These are phyloP conservation scores for Rhododendron henanense DNA, from an alignment of 148 eudicot species.

Conservation along the genomic window DNA sequence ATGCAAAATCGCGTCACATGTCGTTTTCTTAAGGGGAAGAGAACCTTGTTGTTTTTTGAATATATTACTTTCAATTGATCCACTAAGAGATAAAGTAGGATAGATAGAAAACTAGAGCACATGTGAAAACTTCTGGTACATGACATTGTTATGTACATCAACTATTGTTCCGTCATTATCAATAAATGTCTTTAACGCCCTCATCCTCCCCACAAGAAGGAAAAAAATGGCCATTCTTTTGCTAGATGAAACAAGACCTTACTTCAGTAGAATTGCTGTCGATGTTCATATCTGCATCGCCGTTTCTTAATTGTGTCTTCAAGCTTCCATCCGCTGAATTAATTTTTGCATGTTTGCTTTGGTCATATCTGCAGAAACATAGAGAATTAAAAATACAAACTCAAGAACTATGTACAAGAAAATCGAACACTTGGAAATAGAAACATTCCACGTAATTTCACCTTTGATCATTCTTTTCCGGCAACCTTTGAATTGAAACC, in stretches of 20 bases:
- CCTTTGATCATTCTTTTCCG: conserved; percentile 65
- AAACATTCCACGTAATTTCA: conserved; percentile 13
- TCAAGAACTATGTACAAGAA: background rate
- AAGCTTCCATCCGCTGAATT: conserved; percentile 41
- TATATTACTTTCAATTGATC: background rate
- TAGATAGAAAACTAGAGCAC: background rate
- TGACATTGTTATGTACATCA: background rate
- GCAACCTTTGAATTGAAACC: conserved; percentile 72
- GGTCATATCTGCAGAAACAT: conserved; percentile 46
- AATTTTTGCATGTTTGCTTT: conserved; percentile 26
- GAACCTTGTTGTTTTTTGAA: conserved; percentile 12
- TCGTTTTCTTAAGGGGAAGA: conserved; percentile 65
- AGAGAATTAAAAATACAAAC: background rate
- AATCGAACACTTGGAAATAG: background rate
- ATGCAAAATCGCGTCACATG: conserved; percentile 53
- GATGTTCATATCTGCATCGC: conserved; percentile 44
- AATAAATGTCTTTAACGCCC: background rate
- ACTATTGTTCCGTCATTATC: background rate
- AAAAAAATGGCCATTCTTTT: background rate
- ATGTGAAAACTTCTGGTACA: background rate
- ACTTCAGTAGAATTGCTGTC: conserved; percentile 50
- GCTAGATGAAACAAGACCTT: conserved; percentile 28
- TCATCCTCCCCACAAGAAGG: background rate
- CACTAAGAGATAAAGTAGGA: background rate
- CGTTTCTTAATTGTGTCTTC: conserved; percentile 53